Base-by-base conservation (phyloP, 495 filamentous ascomycete genomes). In the Parmelia sp. region DNA sequence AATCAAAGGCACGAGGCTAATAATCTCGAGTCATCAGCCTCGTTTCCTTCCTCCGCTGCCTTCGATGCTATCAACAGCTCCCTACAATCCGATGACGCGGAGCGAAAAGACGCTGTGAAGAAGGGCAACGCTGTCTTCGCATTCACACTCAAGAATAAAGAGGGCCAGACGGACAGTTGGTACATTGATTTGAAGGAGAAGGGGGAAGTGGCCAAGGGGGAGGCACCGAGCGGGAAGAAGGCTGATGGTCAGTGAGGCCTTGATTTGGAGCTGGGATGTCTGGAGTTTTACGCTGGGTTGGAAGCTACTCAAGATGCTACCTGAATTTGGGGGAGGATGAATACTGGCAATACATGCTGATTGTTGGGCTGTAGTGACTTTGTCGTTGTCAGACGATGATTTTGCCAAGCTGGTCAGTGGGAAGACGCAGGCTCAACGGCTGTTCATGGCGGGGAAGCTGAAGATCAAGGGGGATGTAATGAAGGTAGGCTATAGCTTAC, bases 391-490 rank as follows among this genome's bases (percentile, higher is more conserved):
- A 59, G 94, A 98, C 65, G 84, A 82, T 55, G 92, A 98, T 73
- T 98, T 98, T 69, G 81, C 76, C 35, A 84, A 84, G 71, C 83
- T 98, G 62, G 86, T 96, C 58, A 73, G 83, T 58, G 94, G 95
- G 70, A 92, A 96, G 82, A 91, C 88, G 71, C 92, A 96, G 68
- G 92, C 94, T 60, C 94, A 97, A 83, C 86, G 86, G 70, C 76
- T 98, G 63, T 98, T 97, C 80, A 97, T 98, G 92, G 83, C 83
- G 11, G 94, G 94, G 72, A 96, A 96, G 82, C 82, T 98, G 72
- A 98, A 97, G 88, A 85, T 97, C 72, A 95, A 92, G 84, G 94
- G 94, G 57, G 91, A 97, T 76, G 87, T 98, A 57, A 97, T 97
- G 95, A 70, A 71, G 63, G 66, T 68, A 57, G 35, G 27, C 44